These are phyloP conservation scores for Backusella australiensis DNA, from an alignment of 192 early-diverging fungal genomes.

Conservation along the genomic window DNA sequence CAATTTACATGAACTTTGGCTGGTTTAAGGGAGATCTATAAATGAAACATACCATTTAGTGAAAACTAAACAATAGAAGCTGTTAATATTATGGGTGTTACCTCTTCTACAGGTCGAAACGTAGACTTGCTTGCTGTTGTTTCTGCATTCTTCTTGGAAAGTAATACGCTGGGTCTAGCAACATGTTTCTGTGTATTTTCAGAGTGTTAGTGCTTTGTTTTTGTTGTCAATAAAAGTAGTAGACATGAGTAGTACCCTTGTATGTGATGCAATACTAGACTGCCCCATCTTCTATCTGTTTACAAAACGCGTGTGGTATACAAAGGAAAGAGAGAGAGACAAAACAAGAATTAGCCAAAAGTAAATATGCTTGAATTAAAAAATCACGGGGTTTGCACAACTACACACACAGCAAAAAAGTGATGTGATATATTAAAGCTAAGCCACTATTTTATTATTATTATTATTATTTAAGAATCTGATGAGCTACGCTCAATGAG, in stretches of 20 bases:
- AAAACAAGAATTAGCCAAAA: not conserved
- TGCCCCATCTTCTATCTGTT: not conserved
- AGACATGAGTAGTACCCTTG: not conserved
- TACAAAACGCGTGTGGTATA: not conserved
- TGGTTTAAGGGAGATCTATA: not conserved
- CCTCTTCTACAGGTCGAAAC: slow-evolving; percentile 10
- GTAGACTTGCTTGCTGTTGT: not conserved
- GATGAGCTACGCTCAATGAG: not conserved
- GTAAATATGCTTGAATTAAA: not conserved
- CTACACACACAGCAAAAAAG: not conserved
- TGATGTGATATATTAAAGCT: not conserved
- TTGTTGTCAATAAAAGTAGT: not conserved
- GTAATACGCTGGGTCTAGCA: not conserved
- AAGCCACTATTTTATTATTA: not conserved
- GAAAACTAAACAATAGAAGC: not conserved
- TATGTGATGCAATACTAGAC: not conserved
- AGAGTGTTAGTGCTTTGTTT: not conserved
- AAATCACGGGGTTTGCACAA: not conserved
- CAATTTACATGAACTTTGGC: not conserved
- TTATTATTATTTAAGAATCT: not conserved
- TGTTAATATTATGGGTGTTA: not conserved
- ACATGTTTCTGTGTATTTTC: not conserved
- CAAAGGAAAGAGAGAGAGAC: not conserved
- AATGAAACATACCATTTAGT: not conserved
- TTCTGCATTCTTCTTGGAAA: not conserved